These are phyloP conservation scores for Candida verbasci DNA, from an alignment of 805 yeast genomes.

Conservation along the genomic window DNA sequence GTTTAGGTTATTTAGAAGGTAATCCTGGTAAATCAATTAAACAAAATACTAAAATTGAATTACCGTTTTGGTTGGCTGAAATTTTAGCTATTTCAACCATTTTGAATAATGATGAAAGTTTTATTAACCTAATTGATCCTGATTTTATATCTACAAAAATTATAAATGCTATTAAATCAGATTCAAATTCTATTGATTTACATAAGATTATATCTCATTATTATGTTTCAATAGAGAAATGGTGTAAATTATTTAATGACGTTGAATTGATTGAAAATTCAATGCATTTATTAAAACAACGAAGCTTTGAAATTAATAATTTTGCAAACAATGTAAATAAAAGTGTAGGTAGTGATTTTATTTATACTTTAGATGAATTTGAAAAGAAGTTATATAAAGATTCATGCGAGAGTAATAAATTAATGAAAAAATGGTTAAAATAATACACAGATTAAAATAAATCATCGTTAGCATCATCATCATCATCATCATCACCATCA, in stretches of 20 bases:
- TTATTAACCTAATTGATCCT: slow-evolving; percentile 68
- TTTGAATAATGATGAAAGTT: slow-evolving; percentile 36
- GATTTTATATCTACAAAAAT: slow-evolving; percentile 62
- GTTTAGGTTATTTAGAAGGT: slow-evolving; percentile 83
- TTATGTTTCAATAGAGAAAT: slow-evolving; percentile 65
- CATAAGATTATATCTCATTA: slow-evolving; percentile 64
- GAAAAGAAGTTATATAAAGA: slow-evolving; percentile 58
- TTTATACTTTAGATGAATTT: slow-evolving; percentile 68
- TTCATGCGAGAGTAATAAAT: slow-evolving; percentile 46
- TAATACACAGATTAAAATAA: slow-evolving; percentile 7
- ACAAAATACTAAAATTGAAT: slow-evolving; percentile 61
- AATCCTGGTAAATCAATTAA: slow-evolving; percentile 60
- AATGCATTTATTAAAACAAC: slow-evolving; percentile 48
- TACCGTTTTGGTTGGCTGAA: slow-evolving; percentile 89
- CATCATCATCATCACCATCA: slow-evolving; percentile 34
- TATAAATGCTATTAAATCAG: slow-evolving; percentile 77
- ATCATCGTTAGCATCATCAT: slow-evolving; percentile 12
- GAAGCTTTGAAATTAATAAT: slow-evolving; percentile 72
- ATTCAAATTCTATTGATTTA: slow-evolving; percentile 61
- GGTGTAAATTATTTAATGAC: slow-evolving; percentile 73
- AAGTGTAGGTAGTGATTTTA: slow-evolving; percentile 47
- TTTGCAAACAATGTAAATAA: slow-evolving; percentile 53
- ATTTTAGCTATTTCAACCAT: slow-evolving; percentile 52
- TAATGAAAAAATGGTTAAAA: slow-evolving; percentile 35
- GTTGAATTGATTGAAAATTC: slow-evolving; percentile 51